These are phyloP conservation scores for Kazachstania taianensis DNA, from an alignment of 805 yeast species.

Conservation along the genomic window DNA sequence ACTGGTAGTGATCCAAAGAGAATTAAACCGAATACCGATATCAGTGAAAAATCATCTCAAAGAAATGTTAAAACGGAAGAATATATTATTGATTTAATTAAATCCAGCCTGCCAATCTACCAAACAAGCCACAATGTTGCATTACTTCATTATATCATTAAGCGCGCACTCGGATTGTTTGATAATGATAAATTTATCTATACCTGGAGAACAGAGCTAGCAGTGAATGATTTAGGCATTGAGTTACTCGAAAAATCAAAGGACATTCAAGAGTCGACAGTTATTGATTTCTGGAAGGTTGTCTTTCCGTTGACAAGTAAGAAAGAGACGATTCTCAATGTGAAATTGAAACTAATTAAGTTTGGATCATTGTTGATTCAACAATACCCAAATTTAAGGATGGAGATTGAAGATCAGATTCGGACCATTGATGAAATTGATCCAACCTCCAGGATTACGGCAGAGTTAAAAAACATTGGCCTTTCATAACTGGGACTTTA, in stretches of 20 bases:
- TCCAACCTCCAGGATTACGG: conserved; percentile 38
- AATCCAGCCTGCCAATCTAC: conserved; percentile 31
- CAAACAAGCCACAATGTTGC: conserved; percentile 12
- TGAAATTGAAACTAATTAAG: conserved; percentile 40
- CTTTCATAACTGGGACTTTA: neutral
- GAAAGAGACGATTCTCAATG: conserved; percentile 44
- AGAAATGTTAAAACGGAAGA: conserved; percentile 42
- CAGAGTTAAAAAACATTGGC: conserved; percentile 25
- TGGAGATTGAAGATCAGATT: conserved; percentile 19
- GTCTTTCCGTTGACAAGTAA: conserved; percentile 28
- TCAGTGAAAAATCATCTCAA: conserved; percentile 32
- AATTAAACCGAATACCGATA: conserved; percentile 21
- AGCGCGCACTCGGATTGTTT: conserved; percentile 22
- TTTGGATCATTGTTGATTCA: conserved; percentile 26
- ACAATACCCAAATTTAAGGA: conserved; percentile 8
- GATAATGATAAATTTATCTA: conserved; percentile 22
- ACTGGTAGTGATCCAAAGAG: conserved; percentile 22
- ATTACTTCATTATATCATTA: conserved; percentile 25
- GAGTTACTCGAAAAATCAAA: conserved; percentile 12
- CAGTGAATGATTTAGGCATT: conserved; percentile 34
- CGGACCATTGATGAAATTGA: conserved; percentile 28
- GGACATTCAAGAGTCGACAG: conserved; percentile 1
- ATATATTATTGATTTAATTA: conserved; percentile 31
- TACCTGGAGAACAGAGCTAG: conserved; percentile 55
- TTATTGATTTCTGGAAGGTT: conserved; percentile 5